Percentiles rank a stretch among this genome's conserved stretches.
Evolutionary conservation across 352 stramenopile species (phyloP).

Genomic region (Phytophthora tentaculata): DNA sequence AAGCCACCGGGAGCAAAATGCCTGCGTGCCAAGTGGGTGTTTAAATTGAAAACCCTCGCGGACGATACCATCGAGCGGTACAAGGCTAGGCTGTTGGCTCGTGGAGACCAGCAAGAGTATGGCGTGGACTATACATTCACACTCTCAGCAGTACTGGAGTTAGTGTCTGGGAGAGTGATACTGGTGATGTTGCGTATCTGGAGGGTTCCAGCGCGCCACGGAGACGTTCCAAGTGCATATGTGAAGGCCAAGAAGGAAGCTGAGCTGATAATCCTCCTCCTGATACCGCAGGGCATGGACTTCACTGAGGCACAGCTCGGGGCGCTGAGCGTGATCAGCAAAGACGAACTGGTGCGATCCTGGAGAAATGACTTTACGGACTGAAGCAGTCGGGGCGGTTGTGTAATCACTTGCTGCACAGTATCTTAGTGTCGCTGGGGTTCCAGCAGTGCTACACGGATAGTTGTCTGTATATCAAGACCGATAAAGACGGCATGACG

Average conservation of each 20-base stretch:
- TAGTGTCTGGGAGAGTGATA: not conserved
- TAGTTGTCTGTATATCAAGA: not conserved
- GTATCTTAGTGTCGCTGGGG: not conserved
- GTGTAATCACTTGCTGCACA: not conserved
- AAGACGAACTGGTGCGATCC: not conserved
- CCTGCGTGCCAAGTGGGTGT: too few species aligned
- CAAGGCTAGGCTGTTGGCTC: slow-evolving; percentile 1
- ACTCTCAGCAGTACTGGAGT: not conserved
- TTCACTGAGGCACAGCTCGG: too few species aligned
- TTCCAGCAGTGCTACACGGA: slow-evolving; percentile 2
- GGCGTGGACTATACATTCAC: slow-evolving; percentile 4
- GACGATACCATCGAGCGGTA: slow-evolving; percentile 4
- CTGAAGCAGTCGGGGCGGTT: not conserved
- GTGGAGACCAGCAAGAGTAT: slow-evolving; percentile 1
- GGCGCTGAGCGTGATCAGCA: too few species aligned
- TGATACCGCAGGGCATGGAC: not conserved
- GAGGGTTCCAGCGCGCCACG: not conserved
- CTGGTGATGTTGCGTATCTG: slow-evolving; percentile 1
- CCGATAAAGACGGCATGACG: not conserved
- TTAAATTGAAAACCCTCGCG: not conserved
- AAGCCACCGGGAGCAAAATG: slow-evolving; percentile 7
- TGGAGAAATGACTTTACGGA: slow-evolving; percentile 2
- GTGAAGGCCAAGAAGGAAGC: slow-evolving; percentile 1
- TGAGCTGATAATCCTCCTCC: not conserved
- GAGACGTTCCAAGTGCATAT: not conserved